Evolutionary conservation across 176 grass and related monocot genomes (phyloP), one percentile per base, ranked within the genome.

Genomic region (Triticum urartu): DNA sequence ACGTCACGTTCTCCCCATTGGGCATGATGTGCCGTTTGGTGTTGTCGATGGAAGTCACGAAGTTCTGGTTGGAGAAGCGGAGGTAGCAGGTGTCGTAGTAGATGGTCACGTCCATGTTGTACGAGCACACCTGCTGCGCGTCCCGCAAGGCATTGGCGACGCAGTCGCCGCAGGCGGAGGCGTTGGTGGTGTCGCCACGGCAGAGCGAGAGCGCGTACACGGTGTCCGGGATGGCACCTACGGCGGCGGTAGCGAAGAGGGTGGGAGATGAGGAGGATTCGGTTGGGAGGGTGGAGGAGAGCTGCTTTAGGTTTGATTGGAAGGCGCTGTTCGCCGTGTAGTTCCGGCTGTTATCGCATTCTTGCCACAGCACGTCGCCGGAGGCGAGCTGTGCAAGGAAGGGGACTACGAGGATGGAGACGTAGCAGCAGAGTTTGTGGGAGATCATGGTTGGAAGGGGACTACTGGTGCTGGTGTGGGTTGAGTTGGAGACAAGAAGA

Each of bases 41-140:
- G 58, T 87, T 73, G 47, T 84, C 75, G 6, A 25, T 47, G 59
- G 74, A 70, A 67, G 80, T 39, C 40, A 85, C 76, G 78, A 89
- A 92, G 40, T 64, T 24, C 65, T 81, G 34, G 68, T 87, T 63
- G 68, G 91, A 89, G 87, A 83, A 92, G 38, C 56, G 58, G 42
- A 79, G 28, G 13, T 12, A 34, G 77, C 58, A 79, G 15, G 1
- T 9, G 9, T 79, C 77, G 18, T 61, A 79, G 8, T 20, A 63
- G 58, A 79, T 63, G 10, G 33, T 34, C 5, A 10, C 58, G 10
- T 59, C 52, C 77, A 11, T 79, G 77, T 62, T 36, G 56, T 61
- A 61, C 48, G 22, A 5, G 38, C 70, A 86, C 14, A 66, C 25
- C 54, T 79, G 38, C 21, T 62, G 9, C 38, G 64, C 68, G 18